phyloP scores from a whole-genome alignment of 805 yeast species.

The Torulaspora indica region DNA sequence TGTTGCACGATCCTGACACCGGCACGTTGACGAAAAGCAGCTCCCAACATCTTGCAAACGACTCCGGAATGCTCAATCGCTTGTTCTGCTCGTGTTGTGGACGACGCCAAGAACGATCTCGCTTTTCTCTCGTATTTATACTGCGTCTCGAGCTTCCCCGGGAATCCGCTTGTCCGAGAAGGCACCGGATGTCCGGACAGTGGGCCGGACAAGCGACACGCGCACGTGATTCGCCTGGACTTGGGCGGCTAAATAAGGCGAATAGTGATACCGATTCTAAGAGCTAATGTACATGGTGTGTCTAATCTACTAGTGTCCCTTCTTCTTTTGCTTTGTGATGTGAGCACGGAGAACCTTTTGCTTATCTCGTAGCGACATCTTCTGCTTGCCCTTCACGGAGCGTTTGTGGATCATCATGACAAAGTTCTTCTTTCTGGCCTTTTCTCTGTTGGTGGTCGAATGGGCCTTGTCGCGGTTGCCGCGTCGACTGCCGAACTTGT shows the following conservation, averaged over 20 bases:
- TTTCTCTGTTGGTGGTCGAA: constrained; percentile 92
- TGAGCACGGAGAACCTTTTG: constrained; percentile 85
- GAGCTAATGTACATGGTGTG: constrained; percentile 5
- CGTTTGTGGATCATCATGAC: constrained; percentile 97
- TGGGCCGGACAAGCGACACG: neutral
- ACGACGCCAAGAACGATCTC: neutral
- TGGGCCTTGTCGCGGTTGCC: constrained; percentile 73
- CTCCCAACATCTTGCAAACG: constrained; percentile 36
- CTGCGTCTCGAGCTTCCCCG: neutral
- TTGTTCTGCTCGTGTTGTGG: too few relatives aligned
- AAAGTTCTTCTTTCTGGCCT: constrained; percentile 96
- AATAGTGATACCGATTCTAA: neutral
- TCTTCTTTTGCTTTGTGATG: constrained; percentile 84
- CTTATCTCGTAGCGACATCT: constrained; percentile 83
- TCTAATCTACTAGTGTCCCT: constrained; percentile 48
- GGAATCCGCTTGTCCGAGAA: neutral
- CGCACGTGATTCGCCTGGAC: too few relatives aligned
- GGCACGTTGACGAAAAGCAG: constrained; percentile 12
- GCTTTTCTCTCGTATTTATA: neutral
- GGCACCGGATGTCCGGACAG: neutral
- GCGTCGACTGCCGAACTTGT: constrained; percentile 80
- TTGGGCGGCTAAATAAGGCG: neutral
- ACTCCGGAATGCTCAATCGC: neutral
- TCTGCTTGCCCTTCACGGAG: constrained; percentile 90
- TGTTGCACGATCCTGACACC: constrained; percentile 15